These are phyloP conservation scores for Monilinia vaccinii-corymbosi DNA, from an alignment of 2,329 filamentous ascomycete species.

Conservation along the genomic window DNA sequence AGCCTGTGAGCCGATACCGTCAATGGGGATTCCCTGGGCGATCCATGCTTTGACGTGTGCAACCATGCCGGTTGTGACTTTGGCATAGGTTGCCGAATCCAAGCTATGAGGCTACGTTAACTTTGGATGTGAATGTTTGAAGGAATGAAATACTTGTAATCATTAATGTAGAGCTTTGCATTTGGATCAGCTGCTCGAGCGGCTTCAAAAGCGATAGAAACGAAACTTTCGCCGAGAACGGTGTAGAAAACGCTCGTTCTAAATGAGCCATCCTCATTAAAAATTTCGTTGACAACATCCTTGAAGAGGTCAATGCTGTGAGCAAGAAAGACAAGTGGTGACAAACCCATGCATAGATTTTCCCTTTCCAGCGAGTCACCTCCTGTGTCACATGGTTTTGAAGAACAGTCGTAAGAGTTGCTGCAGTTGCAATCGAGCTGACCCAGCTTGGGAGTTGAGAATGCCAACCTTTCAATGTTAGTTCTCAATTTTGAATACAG, in stretches of 20 bases:
- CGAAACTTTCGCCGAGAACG: conserved; percentile 61
- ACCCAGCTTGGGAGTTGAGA: conserved; percentile 53
- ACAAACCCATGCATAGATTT: conserved; percentile 45
- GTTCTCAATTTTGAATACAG: conserved; percentile 45
- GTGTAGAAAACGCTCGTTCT: conserved; percentile 47
- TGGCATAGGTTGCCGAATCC: conserved; percentile 45
- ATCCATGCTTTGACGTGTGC: conserved; percentile 55
- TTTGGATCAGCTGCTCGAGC: conserved; percentile 56
- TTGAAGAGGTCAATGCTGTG: not conserved
- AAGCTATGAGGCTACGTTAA: conserved; percentile 43
- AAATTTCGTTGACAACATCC: conserved; percentile 57
- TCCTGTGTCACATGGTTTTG: conserved; percentile 50
- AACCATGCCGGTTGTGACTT: conserved; percentile 49
- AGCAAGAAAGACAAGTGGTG: not conserved
- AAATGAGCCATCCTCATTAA: conserved; percentile 34
- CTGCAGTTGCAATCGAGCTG: conserved; percentile 37
- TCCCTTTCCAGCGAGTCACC: conserved; percentile 51
- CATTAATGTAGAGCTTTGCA: conserved; percentile 69
- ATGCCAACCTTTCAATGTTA: conserved; percentile 47
- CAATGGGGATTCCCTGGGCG: conserved; percentile 51
- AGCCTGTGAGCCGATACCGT: conserved; percentile 42
- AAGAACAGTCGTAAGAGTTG: conserved; percentile 45
- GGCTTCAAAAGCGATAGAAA: conserved; percentile 60
- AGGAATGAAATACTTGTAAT: conserved; percentile 45
- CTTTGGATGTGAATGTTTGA: conserved; percentile 22